Evolutionary conservation across 2,329 filamentous ascomycete species (phyloP).

Genomic region (Trichophyton schoenleinii): DNA sequence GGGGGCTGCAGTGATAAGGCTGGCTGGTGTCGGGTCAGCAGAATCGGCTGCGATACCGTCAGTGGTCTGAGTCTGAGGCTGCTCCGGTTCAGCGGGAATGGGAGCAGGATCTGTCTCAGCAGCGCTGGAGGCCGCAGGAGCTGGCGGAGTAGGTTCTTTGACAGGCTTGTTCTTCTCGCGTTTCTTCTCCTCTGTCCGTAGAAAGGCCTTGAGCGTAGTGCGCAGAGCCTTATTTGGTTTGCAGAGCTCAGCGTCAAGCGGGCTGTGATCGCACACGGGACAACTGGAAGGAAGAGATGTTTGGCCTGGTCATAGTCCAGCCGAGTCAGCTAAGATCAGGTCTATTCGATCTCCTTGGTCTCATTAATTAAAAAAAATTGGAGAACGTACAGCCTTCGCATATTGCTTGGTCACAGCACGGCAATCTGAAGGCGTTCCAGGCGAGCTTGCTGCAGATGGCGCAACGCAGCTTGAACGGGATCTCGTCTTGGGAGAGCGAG

Average conservation of each 20-base stretch:
- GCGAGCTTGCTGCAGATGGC: constrained; percentile 85
- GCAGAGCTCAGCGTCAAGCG: constrained; percentile 74
- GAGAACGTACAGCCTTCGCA: constrained; percentile 66
- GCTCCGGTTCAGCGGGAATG: background rate
- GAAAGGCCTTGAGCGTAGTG: constrained; percentile 80
- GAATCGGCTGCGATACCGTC: background rate
- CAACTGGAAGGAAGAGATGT: constrained; percentile 63
- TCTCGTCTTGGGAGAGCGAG: constrained; percentile 65
- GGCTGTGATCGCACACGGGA: constrained; percentile 85
- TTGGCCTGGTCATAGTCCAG: constrained; percentile 46
- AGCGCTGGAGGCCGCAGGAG: constrained; percentile 6
- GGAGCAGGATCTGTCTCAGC: background rate
- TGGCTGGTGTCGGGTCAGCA: background rate
- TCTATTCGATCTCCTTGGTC: background rate
- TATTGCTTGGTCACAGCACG: constrained; percentile 91
- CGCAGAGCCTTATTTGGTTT: constrained; percentile 82
- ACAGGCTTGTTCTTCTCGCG: constrained; percentile 49
- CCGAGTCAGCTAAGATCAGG: constrained; percentile 11
- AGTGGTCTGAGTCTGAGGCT: background rate
- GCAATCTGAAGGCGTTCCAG: constrained; percentile 77
- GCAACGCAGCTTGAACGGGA: constrained; percentile 93
- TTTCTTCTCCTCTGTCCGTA: constrained; percentile 86
- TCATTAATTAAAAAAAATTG: background rate
- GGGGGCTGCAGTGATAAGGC: background rate
- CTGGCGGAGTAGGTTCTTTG: constrained; percentile 22